Conservation (phyloP, 148 eudicot species). For the Rhododendron williamsianum region DNA sequence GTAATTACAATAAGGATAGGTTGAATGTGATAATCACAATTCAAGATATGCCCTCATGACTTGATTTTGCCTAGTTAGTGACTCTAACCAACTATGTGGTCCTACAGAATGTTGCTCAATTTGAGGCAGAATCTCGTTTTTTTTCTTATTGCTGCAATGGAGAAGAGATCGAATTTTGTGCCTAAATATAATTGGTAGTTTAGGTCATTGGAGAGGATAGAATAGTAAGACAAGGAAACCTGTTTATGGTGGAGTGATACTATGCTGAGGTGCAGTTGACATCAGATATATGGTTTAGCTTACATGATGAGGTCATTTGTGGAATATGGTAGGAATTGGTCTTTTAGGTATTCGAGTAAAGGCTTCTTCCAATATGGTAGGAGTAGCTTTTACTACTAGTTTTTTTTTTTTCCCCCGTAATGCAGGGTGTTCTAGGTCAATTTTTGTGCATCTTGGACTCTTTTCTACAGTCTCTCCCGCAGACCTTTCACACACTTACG, state of each 20-base stretch:
- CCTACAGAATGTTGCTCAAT: not conserved
- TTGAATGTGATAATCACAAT: not conserved
- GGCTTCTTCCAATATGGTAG: too few species aligned
- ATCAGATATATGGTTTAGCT: not conserved
- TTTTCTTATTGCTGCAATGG: not conserved
- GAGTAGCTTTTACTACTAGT: too few species aligned
- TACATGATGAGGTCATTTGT: not conserved
- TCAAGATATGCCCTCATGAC: not conserved
- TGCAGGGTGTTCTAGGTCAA: too few species aligned
- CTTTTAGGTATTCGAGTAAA: not conserved
- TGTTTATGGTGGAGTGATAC: constrained; percentile 1
- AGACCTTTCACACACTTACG: too few species aligned
- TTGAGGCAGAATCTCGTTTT: not conserved
- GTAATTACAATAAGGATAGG: not conserved
- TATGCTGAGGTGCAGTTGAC: constrained; percentile 14
- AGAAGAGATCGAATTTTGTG: not conserved
- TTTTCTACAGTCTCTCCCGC: too few species aligned
- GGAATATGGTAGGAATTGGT: not conserved
- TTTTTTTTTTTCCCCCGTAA: too few species aligned
- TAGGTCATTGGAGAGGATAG: not conserved
- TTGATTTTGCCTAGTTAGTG: not conserved
- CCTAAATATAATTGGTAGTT: not conserved
- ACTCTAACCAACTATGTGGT: not conserved
- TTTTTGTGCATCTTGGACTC: too few species aligned
- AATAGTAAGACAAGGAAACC: not conserved